phyloP scores from a whole-genome alignment of 805 yeast genomes.

The Torulaspora microellipsoides region DNA sequence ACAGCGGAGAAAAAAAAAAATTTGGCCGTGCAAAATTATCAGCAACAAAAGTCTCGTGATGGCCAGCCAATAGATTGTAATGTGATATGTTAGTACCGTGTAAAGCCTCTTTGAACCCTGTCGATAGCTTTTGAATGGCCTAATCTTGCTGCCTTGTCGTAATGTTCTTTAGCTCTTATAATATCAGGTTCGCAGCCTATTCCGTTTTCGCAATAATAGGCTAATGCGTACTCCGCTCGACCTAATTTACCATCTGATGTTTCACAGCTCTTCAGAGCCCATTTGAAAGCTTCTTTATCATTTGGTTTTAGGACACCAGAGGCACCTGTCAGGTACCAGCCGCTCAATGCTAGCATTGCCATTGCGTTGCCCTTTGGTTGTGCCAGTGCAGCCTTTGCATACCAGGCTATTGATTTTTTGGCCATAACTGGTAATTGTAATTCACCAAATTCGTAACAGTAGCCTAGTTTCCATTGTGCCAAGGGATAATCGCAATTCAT shows the following conservation, averaged over 20 bases:
- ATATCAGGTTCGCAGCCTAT: slow-evolving; percentile 47
- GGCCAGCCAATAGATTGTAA: slow-evolving; percentile 2
- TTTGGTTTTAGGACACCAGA: slow-evolving; percentile 48
- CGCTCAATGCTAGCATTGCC: slow-evolving; percentile 67
- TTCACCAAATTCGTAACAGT: slow-evolving; percentile 68
- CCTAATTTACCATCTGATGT: slow-evolving; percentile 51
- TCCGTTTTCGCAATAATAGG: slow-evolving; percentile 63
- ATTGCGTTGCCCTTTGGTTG: slow-evolving; percentile 53
- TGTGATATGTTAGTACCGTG: not conserved
- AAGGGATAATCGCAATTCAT: slow-evolving; percentile 53
- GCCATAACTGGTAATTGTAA: slow-evolving; percentile 50
- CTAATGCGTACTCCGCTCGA: slow-evolving; percentile 66
- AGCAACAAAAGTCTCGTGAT: slow-evolving; percentile 3
- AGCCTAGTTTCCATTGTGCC: slow-evolving; percentile 67
- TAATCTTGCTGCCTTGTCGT: slow-evolving; percentile 54
- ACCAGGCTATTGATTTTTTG: slow-evolving; percentile 66
- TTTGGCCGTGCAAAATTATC: not conserved
- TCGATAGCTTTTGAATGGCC: slow-evolving; percentile 53
- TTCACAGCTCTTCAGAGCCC: slow-evolving; percentile 54
- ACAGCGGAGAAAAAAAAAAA: slow-evolving; percentile 2
- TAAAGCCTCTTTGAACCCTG: slow-evolving; percentile 7
- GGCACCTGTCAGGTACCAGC: slow-evolving; percentile 75
- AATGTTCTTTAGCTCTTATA: slow-evolving; percentile 46
- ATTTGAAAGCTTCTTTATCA: slow-evolving; percentile 60
- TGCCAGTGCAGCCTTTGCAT: slow-evolving; percentile 52